Evolutionary conservation across 805 yeast genomes (phyloP).

Genomic region (Saturnispora quitensis): DNA sequence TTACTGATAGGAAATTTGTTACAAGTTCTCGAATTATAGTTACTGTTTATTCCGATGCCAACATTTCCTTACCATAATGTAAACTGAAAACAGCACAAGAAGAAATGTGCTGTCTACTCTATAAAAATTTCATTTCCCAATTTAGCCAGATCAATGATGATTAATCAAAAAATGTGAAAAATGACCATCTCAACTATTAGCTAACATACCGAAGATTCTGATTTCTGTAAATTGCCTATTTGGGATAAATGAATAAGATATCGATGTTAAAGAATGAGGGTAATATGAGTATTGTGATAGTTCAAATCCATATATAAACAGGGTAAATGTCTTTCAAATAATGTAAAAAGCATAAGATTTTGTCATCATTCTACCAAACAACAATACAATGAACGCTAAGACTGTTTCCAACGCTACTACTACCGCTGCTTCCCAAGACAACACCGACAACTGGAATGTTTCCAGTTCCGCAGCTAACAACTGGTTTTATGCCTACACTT

Average conservation of each 20-base stretch:
- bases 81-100: too few species aligned
- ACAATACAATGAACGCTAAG: slow-evolving; percentile 6
- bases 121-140: neutral
- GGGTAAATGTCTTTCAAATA: neutral
- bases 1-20: too few species aligned
- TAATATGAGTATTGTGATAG: too few species aligned
- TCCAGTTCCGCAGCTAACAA: neutral
- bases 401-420: neutral
- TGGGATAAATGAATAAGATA: neutral
- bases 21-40: too few species aligned
- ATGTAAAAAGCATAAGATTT: neutral
- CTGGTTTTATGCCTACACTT: neutral
- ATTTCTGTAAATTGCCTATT: neutral
- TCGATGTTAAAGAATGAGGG: neutral
- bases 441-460: slow-evolving; percentile 2
- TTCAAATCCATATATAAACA: neutral
- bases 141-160: neutral
- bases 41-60: too few species aligned
- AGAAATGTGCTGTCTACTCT: neutral
- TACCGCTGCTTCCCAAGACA: neutral
- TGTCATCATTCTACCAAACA: neutral
- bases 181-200: neutral
- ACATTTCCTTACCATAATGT: too few species aligned
- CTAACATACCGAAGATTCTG: neutral
- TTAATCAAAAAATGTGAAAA: neutral